Base-by-base conservation (phyloP, 2,329 filamentous ascomycete genomes). In the Colletotrichum caudatum region DNA sequence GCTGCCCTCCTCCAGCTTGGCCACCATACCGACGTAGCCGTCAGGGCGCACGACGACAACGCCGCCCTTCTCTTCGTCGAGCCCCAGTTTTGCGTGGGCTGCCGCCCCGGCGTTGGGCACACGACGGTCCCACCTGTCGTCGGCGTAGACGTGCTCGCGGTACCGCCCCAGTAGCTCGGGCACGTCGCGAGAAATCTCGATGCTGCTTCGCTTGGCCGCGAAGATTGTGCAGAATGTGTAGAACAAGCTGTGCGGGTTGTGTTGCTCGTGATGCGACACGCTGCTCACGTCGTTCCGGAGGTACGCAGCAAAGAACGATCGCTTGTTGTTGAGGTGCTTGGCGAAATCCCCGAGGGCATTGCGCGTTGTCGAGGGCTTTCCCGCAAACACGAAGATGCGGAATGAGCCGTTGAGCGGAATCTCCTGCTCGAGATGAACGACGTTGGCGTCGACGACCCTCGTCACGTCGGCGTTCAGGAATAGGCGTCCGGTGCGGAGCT, bases 351-450 rank as follows among this genome's bases (percentile, higher is more conserved):
- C 78, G 29, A 97, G 84, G 0, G 94, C 93, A 59, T 82, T 81
- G 53, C 85, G 84, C 16, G 90, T 91, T 58, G 85, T 84, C 18
- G 83, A 78, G 11, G 90, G 90, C 53, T 86, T 85, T 68, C 95
- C 95, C n/a, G 89, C 94, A 79, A 97, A 97, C 74, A 97, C 81
- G 79, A 94, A 97, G 72, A 97, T 86, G 67, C 94, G 89, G 86
- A 95, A 97, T 2, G 94, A 91, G 54, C 94, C 94, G 81, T 97
- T 97, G 71, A 95, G 85, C 0, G 94, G 94, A 41, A 97, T 88
- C 78, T 97, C 93, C 81, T 97, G 94, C 82, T 97, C 95, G 12
- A 97, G 87, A 76, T 97, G 93, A 1, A 97, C 94, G 6, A 94
- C 91, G 81, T 97, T 97, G 78, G 94, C 93, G 78, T 98, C 95